Conservation (phyloP, 768 basidiomycete genomes). For the Gloeopeniophorella convolvens region DNA sequence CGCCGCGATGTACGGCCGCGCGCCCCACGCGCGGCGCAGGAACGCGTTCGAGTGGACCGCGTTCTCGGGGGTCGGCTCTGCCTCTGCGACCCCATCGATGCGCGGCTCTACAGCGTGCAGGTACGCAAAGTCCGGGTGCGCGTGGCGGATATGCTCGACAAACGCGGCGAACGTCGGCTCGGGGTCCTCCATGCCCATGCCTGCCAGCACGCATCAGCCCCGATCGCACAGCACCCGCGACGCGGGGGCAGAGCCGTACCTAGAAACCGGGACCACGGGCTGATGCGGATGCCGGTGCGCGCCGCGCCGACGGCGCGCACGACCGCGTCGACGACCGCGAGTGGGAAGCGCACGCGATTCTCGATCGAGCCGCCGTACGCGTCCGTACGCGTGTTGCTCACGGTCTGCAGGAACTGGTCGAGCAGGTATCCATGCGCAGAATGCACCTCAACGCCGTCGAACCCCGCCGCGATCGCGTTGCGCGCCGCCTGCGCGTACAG, state of each 20-base stretch:
- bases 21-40: background rate
- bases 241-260: background rate
- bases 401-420: slow-evolving; percentile 34
- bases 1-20: slow-evolving; percentile 3
- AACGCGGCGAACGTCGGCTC: slow-evolving; percentile 1
- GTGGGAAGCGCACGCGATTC: slow-evolving; percentile 36
- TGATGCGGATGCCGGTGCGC: slow-evolving; percentile 32
- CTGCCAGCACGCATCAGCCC: background rate
- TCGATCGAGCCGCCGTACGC: slow-evolving; percentile 41
- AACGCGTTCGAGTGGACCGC: background rate
- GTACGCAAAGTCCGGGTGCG: slow-evolving; percentile 4
- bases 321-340: slow-evolving; percentile 34
- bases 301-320: slow-evolving; percentile 33
- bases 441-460: slow-evolving; percentile 39
- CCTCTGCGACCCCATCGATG: background rate
- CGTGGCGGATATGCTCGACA: background rate
- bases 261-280: slow-evolving; percentile 29
- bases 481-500: slow-evolving; percentile 29
- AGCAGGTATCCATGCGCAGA: slow-evolving; percentile 23
- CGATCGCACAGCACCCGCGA: too few species aligned
- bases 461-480: slow-evolving; percentile 34
- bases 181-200: slow-evolving; percentile 14
- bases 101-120: slow-evolving; percentile 6
- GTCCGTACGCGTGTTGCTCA: slow-evolving; percentile 35
- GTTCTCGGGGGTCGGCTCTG: background rate